Evolutionary conservation across 768 basidiomycete genomes (phyloP).

Genomic region (Scleroderma citrinum): DNA sequence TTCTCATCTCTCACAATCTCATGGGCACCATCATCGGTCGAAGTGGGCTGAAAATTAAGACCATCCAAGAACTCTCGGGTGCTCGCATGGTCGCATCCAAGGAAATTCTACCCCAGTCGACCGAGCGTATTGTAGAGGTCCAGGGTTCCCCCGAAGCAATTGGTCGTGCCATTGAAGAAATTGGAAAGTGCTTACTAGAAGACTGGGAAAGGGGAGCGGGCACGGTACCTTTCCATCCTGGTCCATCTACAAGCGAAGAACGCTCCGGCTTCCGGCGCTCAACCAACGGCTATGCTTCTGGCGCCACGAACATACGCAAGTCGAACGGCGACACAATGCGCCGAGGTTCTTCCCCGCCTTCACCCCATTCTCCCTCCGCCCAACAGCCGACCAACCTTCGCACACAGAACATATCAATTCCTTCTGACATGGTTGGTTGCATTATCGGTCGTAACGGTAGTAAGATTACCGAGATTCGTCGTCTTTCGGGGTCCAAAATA

Average conservation of each 20-base stretch:
- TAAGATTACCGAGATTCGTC: constrained; percentile 99
- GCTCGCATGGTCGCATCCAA: constrained; percentile 98
- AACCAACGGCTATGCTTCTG: constrained; percentile 44
- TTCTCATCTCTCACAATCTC: constrained; percentile 97
- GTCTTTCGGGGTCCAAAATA: constrained; percentile 95
- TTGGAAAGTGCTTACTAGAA: constrained; percentile 90
- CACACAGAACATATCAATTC: constrained; percentile 99
- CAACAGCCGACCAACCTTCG: constrained; percentile 76
- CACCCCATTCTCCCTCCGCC: constrained; percentile 38
- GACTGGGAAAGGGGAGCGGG: constrained; percentile 95
- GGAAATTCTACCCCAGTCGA: constrained; percentile 98
- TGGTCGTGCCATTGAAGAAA: constrained; percentile 90
- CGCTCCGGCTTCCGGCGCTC: constrained; percentile 46
- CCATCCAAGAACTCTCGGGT: constrained; percentile 93
- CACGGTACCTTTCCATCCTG: constrained; percentile 94
- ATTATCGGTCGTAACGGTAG: constrained; percentile 95
- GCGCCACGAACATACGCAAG: constrained; percentile 50
- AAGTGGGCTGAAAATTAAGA: constrained; percentile 95
- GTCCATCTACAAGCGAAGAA: constrained; percentile 61
- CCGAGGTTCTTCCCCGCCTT: constrained; percentile 38
- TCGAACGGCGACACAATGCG: constrained; percentile 52
- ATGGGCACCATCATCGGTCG: constrained; percentile 99
- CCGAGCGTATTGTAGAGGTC: constrained; percentile 97
- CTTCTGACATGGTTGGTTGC: constrained; percentile 97
- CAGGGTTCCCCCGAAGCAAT: constrained; percentile 92